Conservation (phyloP, 2,329 filamentous ascomycete species). For the Helicocarpus griseus region DNA sequence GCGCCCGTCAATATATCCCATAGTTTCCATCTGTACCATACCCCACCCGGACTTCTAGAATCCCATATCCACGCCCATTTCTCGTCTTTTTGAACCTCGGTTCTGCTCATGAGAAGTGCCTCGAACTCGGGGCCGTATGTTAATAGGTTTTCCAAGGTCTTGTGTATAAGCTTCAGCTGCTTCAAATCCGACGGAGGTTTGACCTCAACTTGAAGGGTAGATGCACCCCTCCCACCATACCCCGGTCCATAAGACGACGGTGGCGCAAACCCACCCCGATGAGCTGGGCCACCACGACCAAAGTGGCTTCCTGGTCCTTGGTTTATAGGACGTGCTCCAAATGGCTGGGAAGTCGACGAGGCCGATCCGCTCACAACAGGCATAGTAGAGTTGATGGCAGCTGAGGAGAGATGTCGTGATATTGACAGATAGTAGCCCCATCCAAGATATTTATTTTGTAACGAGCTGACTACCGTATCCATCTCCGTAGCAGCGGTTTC, state of each 20-base stretch:
- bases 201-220: slow-evolving; percentile 58
- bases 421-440: slow-evolving; percentile 73
- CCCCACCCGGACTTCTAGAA: slow-evolving; percentile 62
- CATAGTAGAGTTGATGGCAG: slow-evolving; percentile 49
- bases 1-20: slow-evolving; percentile 75
- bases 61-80: slow-evolving; percentile 95
- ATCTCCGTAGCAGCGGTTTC: slow-evolving; percentile 78
- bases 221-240: slow-evolving; percentile 38
- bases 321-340: slow-evolving; percentile 62
- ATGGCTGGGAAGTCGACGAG: slow-evolving; percentile 52
- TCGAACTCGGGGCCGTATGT: slow-evolving; percentile 81
- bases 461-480: slow-evolving; percentile 63
- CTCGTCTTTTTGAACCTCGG: slow-evolving; percentile 74
- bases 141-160: slow-evolving; percentile 69
- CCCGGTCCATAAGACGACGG: slow-evolving; percentile 57
- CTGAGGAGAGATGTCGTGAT: slow-evolving; percentile 74
- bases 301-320: slow-evolving; percentile 37
- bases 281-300: slow-evolving; percentile 41
- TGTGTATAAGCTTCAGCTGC: slow-evolving; percentile 76
- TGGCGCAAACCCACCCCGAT: slow-evolving; percentile 62
- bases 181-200: slow-evolving; percentile 67
- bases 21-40: slow-evolving; percentile 88
- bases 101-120: slow-evolving; percentile 77
- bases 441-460: slow-evolving; percentile 79
- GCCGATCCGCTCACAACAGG: slow-evolving; percentile 39